Base-by-base conservation (phyloP, 371 early-diverging fungal genomes). In the Fennellomyces sp. region DNA sequence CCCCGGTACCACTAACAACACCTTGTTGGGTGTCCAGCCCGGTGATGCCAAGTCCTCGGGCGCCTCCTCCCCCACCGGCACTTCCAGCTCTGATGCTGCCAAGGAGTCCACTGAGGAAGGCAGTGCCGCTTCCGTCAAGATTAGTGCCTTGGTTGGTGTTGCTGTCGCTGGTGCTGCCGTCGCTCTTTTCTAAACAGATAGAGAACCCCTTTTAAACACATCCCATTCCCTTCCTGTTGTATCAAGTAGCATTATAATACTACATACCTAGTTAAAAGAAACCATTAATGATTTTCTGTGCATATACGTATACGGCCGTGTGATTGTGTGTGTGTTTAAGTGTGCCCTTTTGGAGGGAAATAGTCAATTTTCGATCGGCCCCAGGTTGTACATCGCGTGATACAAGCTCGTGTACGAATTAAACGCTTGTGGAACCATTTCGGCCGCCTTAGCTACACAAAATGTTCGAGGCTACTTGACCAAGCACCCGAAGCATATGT, bases 1-100 rank as follows among this genome's bases (percentile, higher is more conserved):
- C 27, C 60, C 66, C 27, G 67, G 63, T 45, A 35, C 35, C 38
- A 38, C 39, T 25, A 27, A 27, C 25, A 19, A 63, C 17, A 38
- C 53, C 8, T 15, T 15, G 45, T 45, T 45, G 21, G 45, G 45
- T 35, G 38, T 26, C 27, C 36, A 53, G 23, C 36, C 45, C 15
- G 60, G 49, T 12, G 31, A 57, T 42, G 52, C 52, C 19, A 21
- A 31, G 23, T 27, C 23, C 28, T 23, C 55, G 13, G 28, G 55
- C 33, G 31, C 58, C 41, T 21, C 26, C 27, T 11, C 19, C 23
- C 38, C 49, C 25, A n/a, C 66, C 55, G 23, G 29, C 21, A 19
- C 56, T 5, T 52, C 52, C 27, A 26, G 55, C 27, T 35, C 52
- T 12, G 33, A 36, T 52, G 33, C 52, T 33, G 28, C 29, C 19